Evolutionary conservation across 257 asterid genomes (phyloP).

Genomic region (Gynochthodes officinalis): DNA sequence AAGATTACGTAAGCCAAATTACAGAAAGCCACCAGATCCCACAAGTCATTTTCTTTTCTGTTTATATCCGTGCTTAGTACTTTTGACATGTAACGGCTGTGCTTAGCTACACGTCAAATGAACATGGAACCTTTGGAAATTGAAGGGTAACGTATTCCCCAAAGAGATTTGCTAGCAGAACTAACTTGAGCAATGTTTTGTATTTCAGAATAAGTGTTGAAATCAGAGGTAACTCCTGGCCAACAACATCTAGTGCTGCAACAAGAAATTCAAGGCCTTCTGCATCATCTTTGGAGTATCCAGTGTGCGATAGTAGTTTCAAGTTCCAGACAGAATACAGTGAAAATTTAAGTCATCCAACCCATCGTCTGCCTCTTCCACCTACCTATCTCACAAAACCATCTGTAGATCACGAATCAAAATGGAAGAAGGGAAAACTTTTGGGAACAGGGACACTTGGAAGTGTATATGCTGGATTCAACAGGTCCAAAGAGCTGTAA

Average conservation of each 20-base stretch:
- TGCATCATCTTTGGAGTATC: constrained; percentile 3
- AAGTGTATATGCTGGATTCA: constrained; percentile 61
- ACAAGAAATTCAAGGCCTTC: constrained; percentile 5
- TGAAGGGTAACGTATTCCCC: too few species aligned
- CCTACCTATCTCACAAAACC: constrained; percentile 14
- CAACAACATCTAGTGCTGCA: constrained; percentile 2
- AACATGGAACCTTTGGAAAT: neutral
- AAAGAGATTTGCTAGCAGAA: neutral
- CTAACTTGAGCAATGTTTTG: neutral
- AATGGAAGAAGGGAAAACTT: constrained; percentile 63
- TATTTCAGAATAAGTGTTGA: neutral
- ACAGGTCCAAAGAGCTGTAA: constrained; percentile 31
- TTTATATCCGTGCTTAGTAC: too few species aligned
- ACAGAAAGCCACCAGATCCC: too few species aligned
- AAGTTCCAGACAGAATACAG: constrained; percentile 11
- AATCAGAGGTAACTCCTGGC: neutral
- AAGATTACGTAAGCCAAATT: neutral
- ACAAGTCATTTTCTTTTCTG: too few species aligned
- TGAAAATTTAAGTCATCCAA: constrained; percentile 8
- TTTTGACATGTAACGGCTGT: too few species aligned
- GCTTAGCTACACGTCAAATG: neutral
- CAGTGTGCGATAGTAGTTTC: constrained; percentile 5
- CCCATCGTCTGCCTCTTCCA: constrained; percentile 26
- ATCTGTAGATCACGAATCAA: constrained; percentile 4
- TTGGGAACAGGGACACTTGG: constrained; percentile 75